Conservation (phyloP, 352 stramenopile species). For the Phytophthora agathidicida region DNA sequence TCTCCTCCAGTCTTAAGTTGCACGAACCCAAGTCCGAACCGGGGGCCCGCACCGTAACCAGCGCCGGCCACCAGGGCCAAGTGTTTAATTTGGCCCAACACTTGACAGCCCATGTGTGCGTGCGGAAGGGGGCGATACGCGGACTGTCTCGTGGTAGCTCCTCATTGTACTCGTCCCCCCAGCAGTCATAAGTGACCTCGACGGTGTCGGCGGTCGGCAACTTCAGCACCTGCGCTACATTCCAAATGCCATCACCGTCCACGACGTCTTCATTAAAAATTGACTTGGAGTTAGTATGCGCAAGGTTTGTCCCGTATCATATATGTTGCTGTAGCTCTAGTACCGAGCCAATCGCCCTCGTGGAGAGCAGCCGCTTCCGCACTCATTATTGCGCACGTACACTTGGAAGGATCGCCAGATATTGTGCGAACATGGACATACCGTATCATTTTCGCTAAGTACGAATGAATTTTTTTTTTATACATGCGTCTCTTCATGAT, state of each 20-base stretch:
- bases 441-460: not conserved
- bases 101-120: conserved; percentile 74
- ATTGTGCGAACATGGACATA: no score
- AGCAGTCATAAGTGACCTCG: conserved; percentile 67
- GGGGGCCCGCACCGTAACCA: conserved; percentile 54
- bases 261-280: conserved; percentile 46
- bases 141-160: conserved; percentile 46
- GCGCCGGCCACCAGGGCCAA: conserved; percentile 72
- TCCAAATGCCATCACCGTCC: conserved; percentile 68
- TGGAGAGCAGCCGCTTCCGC: conserved; percentile 11
- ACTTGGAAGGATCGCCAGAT: conserved; percentile 1
- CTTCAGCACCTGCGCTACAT: conserved; percentile 54
- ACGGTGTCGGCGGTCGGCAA: conserved; percentile 23
- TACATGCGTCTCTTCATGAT: conserved; percentile 25
- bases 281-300: conserved; percentile 1
- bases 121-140: conserved; percentile 70
- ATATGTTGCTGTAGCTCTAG: no score
- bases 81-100: conserved; percentile 77
- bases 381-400: conserved; percentile 17
- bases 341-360: conserved; percentile 55
- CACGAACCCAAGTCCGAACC: conserved; percentile 30
- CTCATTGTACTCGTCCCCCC: conserved; percentile 66
- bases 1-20: conserved; percentile 44
- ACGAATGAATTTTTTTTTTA: no score
- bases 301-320: conserved; percentile 13